A percentile compares a stretch with the other conserved stretches of the same genome.
These are phyloP conservation scores for Trypanosomatidae sp. DNA, from an alignment of 208 protist species.

Conservation along the genomic window DNA sequence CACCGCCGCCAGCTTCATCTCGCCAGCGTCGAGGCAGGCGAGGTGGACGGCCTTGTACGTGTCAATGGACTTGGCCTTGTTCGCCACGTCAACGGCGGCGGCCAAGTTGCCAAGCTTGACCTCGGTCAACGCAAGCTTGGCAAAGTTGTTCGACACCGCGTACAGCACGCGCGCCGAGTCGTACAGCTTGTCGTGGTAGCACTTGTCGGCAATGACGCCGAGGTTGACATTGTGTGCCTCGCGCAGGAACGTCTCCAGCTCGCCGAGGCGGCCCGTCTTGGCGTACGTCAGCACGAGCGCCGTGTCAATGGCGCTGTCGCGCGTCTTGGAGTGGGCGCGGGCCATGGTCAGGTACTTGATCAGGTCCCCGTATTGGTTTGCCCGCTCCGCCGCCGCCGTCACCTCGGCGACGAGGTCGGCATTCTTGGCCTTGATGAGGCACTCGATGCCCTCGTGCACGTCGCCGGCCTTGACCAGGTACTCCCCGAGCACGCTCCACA, in stretches of 20 bases:
- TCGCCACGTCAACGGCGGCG: constrained; percentile 96
- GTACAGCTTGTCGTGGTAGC: constrained; percentile 96
- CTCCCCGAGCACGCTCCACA: constrained; percentile 93
- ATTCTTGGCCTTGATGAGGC: constrained; percentile 97
- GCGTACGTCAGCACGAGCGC: constrained; percentile 96
- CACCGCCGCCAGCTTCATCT: constrained; percentile 97
- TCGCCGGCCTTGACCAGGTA: constrained; percentile 88
- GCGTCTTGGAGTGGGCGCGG: constrained; percentile 75
- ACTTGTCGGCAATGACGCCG: constrained; percentile 94
- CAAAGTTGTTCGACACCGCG: constrained; percentile 94
- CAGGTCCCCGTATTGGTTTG: constrained; percentile 92
- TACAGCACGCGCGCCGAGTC: constrained; percentile 98
- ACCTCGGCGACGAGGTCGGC: constrained; percentile 86
- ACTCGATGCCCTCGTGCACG: constrained; percentile 94
- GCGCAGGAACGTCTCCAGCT: constrained; percentile 99
- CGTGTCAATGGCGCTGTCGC: constrained; percentile 95
- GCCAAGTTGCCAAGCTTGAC: constrained; percentile 92
- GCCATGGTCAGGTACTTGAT: constrained; percentile 98
- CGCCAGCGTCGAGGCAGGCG: constrained; percentile 96
- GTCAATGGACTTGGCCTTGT: constrained; percentile 94
- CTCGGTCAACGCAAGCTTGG: constrained; percentile 92
- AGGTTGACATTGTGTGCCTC: constrained; percentile 96
- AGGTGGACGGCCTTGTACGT: constrained; percentile 96
- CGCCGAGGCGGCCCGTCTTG: constrained; percentile 93
- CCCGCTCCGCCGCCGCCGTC: constrained; percentile 85